Evolutionary conservation across 2,329 filamentous ascomycete species (phyloP).

Genomic region (Colletotrichum incanum): DNA sequence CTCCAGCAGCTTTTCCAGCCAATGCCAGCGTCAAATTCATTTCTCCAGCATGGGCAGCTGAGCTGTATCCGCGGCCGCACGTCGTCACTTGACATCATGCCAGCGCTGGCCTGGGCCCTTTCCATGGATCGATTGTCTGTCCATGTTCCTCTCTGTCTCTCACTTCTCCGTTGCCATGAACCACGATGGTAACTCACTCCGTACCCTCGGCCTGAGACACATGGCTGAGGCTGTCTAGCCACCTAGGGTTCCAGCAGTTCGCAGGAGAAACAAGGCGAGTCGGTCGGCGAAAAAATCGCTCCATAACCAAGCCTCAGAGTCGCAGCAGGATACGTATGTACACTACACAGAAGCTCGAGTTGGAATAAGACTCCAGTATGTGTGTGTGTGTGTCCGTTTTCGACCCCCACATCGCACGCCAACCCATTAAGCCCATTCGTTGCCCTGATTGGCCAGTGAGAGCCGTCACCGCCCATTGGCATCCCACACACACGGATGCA

Average conservation of each 20-base stretch:
- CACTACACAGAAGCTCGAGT: not conserved
- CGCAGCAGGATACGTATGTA: not conserved
- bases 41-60: not conserved
- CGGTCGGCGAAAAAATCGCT: not conserved
- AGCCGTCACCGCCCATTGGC: slow-evolving; percentile 22
- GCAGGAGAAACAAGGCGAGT: slow-evolving; percentile 15
- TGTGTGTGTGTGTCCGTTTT: not conserved
- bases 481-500: slow-evolving; percentile 24
- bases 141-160: slow-evolving; percentile 8
- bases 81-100: slow-evolving; percentile 28
- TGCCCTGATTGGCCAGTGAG: slow-evolving; percentile 6
- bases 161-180: not conserved
- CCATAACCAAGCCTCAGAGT: slow-evolving; percentile 1
- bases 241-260: slow-evolving; percentile 3
- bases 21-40: not conserved
- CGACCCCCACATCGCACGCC: slow-evolving; percentile 12
- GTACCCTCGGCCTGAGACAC: not conserved
- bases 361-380: not conserved
- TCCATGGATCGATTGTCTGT: slow-evolving; percentile 22
- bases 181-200: not conserved
- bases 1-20: not conserved
- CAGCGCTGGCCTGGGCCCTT: slow-evolving; percentile 16
- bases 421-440: not conserved
- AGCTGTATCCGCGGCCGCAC: slow-evolving; percentile 10
- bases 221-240: not conserved